Evolutionary conservation across 2,329 filamentous ascomycete species (phyloP).

Genomic region (Ophiostoma australiae): DNA sequence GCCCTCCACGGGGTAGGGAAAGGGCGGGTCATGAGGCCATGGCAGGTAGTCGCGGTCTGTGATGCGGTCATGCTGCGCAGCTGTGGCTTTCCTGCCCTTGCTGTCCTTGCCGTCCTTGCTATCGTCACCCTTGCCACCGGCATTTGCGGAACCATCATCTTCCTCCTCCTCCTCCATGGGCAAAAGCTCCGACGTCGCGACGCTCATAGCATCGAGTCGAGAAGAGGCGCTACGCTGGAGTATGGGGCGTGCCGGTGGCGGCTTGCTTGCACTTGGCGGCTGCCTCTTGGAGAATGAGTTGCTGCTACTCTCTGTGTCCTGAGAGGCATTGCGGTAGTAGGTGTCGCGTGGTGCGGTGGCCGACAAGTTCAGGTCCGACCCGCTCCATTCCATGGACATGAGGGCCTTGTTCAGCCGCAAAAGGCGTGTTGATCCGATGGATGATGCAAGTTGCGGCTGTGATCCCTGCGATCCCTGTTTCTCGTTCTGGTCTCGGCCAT

Average conservation of each 20-base stretch:
- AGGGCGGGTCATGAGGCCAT: slow-evolving; percentile 53
- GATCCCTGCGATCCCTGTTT: background rate
- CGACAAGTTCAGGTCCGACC: slow-evolving; percentile 17
- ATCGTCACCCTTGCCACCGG: slow-evolving; percentile 12
- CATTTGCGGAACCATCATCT: background rate
- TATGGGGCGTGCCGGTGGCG: slow-evolving; percentile 3
- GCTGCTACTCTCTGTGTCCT: slow-evolving; percentile 24
- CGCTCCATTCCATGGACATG: slow-evolving; percentile 24
- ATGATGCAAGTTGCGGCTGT: slow-evolving; percentile 14
- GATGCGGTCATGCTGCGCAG: slow-evolving; percentile 38
- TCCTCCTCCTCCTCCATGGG: slow-evolving; percentile 19
- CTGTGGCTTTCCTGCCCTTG: slow-evolving; percentile 7
- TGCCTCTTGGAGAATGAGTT: slow-evolving; percentile 1
- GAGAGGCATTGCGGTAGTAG: slow-evolving; percentile 22
- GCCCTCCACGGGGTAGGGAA: slow-evolving; percentile 43
- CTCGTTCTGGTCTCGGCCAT: background rate
- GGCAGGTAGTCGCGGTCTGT: slow-evolving; percentile 56
- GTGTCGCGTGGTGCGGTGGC: slow-evolving; percentile 17
- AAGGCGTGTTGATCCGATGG: slow-evolving; percentile 22
- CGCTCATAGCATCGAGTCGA: slow-evolving; percentile 13
- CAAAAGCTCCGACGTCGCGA: slow-evolving; percentile 19
- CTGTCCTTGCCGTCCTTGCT: slow-evolving; percentile 22
- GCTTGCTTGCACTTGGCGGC: background rate
- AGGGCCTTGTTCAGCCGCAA: slow-evolving; percentile 23
- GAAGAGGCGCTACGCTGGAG: slow-evolving; percentile 21